These are phyloP conservation scores for Senna tora DNA, from an alignment of 306 rosid genomes.

Conservation along the genomic window DNA sequence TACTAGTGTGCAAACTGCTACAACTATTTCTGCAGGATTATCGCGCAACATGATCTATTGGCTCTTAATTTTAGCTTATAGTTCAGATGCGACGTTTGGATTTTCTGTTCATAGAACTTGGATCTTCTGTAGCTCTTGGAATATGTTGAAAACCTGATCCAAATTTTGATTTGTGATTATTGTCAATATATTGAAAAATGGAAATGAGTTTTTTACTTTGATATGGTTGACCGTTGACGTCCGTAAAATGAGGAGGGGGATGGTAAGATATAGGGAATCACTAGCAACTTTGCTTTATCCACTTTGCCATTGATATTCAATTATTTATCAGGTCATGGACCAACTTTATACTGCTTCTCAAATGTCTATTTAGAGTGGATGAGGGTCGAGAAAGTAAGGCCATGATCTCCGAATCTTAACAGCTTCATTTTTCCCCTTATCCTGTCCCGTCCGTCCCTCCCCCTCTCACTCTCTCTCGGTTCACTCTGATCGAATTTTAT, in stretches of 20 bases:
- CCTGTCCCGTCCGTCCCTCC: neutral
- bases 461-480: neutral
- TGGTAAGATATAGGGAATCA: constrained; percentile 30
- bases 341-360: neutral
- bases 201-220: constrained; percentile 30
- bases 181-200: neutral
- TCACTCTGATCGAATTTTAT: neutral
- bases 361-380: constrained; percentile 1
- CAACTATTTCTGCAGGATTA: neutral
- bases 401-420: neutral
- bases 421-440: neutral
- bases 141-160: constrained; percentile 11
- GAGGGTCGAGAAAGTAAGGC: neutral
- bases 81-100: constrained; percentile 1
- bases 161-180: neutral
- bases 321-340: neutral
- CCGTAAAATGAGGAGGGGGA: neutral
- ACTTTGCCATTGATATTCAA: constrained; percentile 2
- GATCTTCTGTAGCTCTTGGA: neutral
- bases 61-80: neutral
- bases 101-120: neutral
- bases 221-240: constrained; percentile 24
- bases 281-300: neutral
- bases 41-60: neutral
- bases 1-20: neutral